Conservation (phyloP, 768 basidiomycete genomes). For the Boletus pseudo-olivaceus region DNA sequence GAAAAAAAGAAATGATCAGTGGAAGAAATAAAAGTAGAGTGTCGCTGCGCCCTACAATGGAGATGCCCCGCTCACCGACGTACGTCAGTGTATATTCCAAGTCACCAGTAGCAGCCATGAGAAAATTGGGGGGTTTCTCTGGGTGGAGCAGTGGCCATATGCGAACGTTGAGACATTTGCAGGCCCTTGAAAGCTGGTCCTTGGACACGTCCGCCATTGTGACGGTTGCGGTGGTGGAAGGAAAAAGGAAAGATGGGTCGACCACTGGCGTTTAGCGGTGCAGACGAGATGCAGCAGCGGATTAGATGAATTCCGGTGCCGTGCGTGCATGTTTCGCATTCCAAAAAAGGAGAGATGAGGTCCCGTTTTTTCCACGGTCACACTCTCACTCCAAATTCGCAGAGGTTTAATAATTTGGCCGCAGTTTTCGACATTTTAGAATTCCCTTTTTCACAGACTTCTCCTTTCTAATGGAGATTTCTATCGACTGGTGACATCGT, state of each 20-base stretch:
- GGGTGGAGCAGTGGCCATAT: conserved; percentile 37
- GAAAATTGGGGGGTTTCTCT: conserved; percentile 35
- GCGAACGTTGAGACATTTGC: conserved; percentile 70
- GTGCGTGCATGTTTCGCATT: conserved; percentile 25
- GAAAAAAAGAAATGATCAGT: conserved; percentile 8
- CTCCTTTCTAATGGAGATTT: background rate
- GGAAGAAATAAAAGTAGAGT: background rate
- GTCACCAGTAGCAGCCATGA: conserved; percentile 24
- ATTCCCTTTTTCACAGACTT: conserved; percentile 3
- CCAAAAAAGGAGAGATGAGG: conserved; percentile 23
- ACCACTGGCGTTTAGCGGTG: conserved; percentile 26
- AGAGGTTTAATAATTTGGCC: conserved; percentile 4
- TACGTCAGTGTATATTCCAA: conserved; percentile 51
- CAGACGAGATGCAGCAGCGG: conserved; percentile 19
- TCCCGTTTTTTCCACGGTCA: conserved; percentile 21
- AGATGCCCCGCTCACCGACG: conserved; percentile 65
- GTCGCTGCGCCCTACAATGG: conserved; percentile 47
- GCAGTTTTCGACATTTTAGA: conserved; percentile 6
- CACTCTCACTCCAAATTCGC: background rate
- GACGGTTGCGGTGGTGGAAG: conserved; percentile 16
- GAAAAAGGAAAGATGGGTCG: conserved; percentile 14
- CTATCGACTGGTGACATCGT: background rate
- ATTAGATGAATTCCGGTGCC: conserved; percentile 36
- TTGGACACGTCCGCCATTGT: conserved; percentile 24
- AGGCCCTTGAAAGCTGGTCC: conserved; percentile 42